Conservation (phyloP, 2,329 filamentous ascomycete species). For the Penicillium sp. region DNA sequence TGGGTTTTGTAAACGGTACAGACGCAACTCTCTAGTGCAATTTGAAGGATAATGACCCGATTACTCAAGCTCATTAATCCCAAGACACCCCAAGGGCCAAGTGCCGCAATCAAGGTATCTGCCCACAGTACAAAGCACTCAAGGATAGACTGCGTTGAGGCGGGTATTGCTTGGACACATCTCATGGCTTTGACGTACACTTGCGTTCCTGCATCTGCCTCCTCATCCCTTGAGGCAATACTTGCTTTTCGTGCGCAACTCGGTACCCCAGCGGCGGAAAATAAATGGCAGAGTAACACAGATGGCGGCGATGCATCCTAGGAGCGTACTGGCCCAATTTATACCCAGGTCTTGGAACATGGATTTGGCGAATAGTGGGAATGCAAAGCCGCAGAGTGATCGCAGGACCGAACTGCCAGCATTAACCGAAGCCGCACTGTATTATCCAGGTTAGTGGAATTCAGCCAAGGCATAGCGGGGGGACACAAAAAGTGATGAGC, state of each 20-base stretch:
- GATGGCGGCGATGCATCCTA: slow-evolving; percentile 35
- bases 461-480: no score
- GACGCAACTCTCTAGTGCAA: no score
- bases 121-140: no score
- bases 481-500: not conserved
- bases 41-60: no score
- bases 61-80: no score
- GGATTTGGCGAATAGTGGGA: slow-evolving; percentile 40
- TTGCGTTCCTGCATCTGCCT: no score
- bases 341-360: slow-evolving; percentile 42
- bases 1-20: no score
- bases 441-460: not conserved
- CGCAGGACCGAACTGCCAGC: slow-evolving; percentile 41
- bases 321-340: slow-evolving; percentile 41
- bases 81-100: no score
- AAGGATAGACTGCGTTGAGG: no score
- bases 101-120: no score
- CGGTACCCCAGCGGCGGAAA: not conserved
- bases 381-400: slow-evolving; percentile 35
- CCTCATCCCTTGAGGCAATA: not conserved
- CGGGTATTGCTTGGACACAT: no score
- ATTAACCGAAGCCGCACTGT: slow-evolving; percentile 39
- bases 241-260: not conserved
- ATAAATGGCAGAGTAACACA: not conserved
- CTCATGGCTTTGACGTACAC: no score